Percentiles rank a stretch among this genome's conserved stretches.
Evolutionary conservation across 306 rosid species (phyloP).

Genomic region (Hippophae tibetana): DNA sequence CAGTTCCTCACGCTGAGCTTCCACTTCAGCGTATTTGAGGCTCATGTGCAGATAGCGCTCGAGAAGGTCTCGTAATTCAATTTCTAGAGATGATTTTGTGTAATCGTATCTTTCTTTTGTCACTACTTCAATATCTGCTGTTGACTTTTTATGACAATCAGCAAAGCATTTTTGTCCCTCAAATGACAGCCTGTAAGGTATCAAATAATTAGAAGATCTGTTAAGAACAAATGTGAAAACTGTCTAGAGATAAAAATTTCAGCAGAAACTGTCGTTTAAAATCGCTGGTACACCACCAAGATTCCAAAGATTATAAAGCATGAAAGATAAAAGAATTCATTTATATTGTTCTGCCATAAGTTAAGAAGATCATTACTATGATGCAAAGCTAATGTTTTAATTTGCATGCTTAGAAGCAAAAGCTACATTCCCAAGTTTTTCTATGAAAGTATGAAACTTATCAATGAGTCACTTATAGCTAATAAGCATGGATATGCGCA

Average conservation of each 20-base stretch:
- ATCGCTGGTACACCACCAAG: too few species aligned
- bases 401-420: too few species aligned
- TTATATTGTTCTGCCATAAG: too few species aligned
- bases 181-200: slow-evolving; percentile 37
- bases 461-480: neutral
- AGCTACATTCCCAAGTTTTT: too few species aligned
- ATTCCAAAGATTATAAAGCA: too few species aligned
- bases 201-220: neutral
- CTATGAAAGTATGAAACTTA: too few species aligned
- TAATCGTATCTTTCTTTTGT: slow-evolving; percentile 47
- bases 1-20: slow-evolving; percentile 83
- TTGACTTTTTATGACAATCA: slow-evolving; percentile 28
- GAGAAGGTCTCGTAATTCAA: slow-evolving; percentile 66
- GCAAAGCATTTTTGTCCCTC: slow-evolving; percentile 32
- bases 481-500: neutral
- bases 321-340: too few species aligned
- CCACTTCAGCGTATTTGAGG: slow-evolving; percentile 89
- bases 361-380: too few species aligned
- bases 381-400: too few species aligned
- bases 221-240: neutral
- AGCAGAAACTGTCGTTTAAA: too few species aligned
- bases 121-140: slow-evolving; percentile 37
- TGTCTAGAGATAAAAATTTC: neutral
- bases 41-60: slow-evolving; percentile 85
- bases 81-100: slow-evolving; percentile 63